Evolutionary conservation across 2,329 filamentous ascomycete species (phyloP).

Genomic region (Magnaporthiopsis rhizophila): DNA sequence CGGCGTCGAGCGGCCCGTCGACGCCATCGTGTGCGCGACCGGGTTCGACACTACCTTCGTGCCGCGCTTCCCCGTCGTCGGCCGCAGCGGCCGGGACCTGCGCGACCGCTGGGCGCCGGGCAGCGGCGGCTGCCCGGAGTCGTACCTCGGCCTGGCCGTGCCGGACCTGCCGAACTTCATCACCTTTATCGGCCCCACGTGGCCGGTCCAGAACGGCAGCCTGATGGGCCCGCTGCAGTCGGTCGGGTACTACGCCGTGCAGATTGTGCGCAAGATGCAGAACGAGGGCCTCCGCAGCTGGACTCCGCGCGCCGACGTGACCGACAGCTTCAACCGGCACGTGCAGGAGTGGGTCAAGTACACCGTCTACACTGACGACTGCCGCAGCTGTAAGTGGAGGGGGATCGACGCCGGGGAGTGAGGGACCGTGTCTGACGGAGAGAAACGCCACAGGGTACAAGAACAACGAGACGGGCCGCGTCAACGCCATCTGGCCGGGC

Average conservation of each 20-base stretch:
- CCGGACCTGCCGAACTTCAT: conserved; percentile 16
- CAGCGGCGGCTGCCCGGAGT: neutral
- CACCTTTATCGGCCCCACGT: conserved; percentile 13
- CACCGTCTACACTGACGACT: conserved; percentile 21
- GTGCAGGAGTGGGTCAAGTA: conserved; percentile 24
- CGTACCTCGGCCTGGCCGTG: conserved; percentile 14
- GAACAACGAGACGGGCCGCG: conserved; percentile 14
- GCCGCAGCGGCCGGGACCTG: conserved; percentile 10
- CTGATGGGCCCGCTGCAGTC: conserved; percentile 14
- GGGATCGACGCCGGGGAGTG: conserved; percentile 21
- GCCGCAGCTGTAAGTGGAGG: conserved; percentile 15
- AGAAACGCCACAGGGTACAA: conserved; percentile 26
- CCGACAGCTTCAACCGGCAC: conserved; percentile 21
- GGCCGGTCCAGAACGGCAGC: conserved; percentile 11
- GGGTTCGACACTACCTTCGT: conserved; percentile 26
- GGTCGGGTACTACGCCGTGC: conserved; percentile 28
- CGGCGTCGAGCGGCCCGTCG: conserved; percentile 20
- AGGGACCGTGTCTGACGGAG: conserved; percentile 23
- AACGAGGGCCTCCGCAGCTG: conserved; percentile 27
- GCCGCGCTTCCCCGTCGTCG: conserved; percentile 23
- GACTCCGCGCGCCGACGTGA: conserved; percentile 1
- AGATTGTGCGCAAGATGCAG: conserved; percentile 38
- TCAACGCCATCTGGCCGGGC: conserved; percentile 19
- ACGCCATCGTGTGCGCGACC: conserved; percentile 27
- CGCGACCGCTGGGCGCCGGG: conserved; percentile 14